phyloP scores from a whole-genome alignment of 2,329 filamentous ascomycete genomes.

The Aspergillus uvarum region DNA sequence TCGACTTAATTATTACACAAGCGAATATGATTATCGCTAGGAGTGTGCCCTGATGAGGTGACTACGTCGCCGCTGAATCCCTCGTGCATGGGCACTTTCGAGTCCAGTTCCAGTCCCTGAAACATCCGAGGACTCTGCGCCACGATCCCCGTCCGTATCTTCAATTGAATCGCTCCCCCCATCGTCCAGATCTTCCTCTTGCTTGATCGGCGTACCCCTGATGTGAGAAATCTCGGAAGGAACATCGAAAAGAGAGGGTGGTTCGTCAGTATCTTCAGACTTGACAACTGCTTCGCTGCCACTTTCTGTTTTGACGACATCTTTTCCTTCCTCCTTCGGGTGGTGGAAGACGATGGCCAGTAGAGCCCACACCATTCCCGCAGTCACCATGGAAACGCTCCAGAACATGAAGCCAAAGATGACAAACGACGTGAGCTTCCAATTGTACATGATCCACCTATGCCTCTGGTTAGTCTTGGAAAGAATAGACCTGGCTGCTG shows the following conservation, averaged over 20 bases:
- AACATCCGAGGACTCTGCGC: constrained; percentile 37
- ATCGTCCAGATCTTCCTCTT: constrained; percentile 21
- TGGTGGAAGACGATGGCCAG: constrained; percentile 47
- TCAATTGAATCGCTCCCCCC: constrained; percentile 9
- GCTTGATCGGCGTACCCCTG: constrained; percentile 23
- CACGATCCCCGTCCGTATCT: constrained; percentile 6
- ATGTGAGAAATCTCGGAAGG: constrained; percentile 7
- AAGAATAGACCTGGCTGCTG: background rate
- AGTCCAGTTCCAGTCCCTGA: constrained; percentile 57
- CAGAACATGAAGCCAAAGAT: constrained; percentile 73
- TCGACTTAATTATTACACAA: background rate
- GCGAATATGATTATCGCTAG: background rate
- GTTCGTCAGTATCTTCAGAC: constrained; percentile 18
- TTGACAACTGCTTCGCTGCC: constrained; percentile 23
- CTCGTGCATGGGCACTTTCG: constrained; percentile 32
- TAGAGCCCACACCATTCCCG: constrained; percentile 63
- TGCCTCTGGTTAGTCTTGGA: constrained; percentile 19
- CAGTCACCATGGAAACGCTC: constrained; percentile 68
- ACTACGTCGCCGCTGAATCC: constrained; percentile 36
- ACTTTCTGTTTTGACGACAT: constrained; percentile 17
- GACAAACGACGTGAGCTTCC: constrained; percentile 68
- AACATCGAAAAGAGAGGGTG: background rate
- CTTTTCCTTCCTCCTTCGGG: constrained; percentile 15
- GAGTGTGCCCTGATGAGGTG: constrained; percentile 22
- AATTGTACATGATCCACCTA: constrained; percentile 82